These are phyloP conservation scores for Coniochaeta sp. DNA, from an alignment of 2,329 filamentous ascomycete genomes.

Conservation along the genomic window DNA sequence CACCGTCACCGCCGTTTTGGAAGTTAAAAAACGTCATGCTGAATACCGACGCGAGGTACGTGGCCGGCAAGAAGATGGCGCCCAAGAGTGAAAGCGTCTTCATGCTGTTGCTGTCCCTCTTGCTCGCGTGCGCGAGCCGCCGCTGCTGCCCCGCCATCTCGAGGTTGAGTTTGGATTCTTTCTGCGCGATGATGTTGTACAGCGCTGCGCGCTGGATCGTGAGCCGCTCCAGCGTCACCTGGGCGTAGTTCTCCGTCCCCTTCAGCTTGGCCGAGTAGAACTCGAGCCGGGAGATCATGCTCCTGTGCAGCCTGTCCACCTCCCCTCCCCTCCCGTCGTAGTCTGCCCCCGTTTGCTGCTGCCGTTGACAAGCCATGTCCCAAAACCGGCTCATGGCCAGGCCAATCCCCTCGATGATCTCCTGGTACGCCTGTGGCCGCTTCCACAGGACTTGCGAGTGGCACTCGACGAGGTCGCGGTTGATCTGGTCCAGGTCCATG, in stretches of 20 bases:
- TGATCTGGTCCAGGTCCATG: conserved; percentile 53
- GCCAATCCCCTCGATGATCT: conserved; percentile 42
- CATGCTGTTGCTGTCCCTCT: conserved; percentile 57
- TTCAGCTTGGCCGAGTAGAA: conserved; percentile 26
- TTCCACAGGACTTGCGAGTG: conserved; percentile 58
- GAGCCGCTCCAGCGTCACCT: conserved; percentile 53
- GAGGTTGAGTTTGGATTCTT: conserved; percentile 57
- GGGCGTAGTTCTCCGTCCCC: conserved; percentile 20
- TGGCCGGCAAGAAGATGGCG: conserved; percentile 56
- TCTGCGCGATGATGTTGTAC: conserved; percentile 61
- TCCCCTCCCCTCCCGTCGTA: conserved; percentile 20
- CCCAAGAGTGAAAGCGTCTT: conserved; percentile 59
- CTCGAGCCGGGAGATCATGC: conserved; percentile 46
- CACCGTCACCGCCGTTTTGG: conserved; percentile 29
- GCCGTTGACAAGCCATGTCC: conserved; percentile 15
- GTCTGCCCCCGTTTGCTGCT: conserved; percentile 10
- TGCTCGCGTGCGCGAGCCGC: conserved; percentile 51
- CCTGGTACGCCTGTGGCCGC: conserved; percentile 52
- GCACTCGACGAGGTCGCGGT: conserved; percentile 56
- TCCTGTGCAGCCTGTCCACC: conserved; percentile 40
- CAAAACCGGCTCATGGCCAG: conserved; percentile 39
- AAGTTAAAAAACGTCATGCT: conserved; percentile 64
- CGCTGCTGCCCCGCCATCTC: conserved; percentile 56
- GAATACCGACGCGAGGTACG: conserved; percentile 56
- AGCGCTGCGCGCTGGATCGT: conserved; percentile 56